Evolutionary conservation across 1,139 yeast species (phyloP).

Genomic region (Hanseniaspora uvarum): DNA sequence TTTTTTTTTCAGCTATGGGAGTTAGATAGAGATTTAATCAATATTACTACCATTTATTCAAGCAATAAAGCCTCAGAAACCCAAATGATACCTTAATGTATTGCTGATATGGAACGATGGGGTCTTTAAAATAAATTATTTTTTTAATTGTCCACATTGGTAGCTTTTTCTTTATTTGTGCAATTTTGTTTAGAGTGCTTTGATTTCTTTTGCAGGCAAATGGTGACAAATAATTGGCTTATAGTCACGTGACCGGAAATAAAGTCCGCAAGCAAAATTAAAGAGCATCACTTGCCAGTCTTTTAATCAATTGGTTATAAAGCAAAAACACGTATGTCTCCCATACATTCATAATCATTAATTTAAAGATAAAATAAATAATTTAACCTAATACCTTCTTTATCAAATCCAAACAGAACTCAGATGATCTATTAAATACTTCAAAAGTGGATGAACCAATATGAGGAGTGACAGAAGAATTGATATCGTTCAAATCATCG

Average conservation of each 20-base stretch:
- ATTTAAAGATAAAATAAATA: not conserved
- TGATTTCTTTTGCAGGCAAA: not conserved
- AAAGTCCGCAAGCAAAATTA: no score
- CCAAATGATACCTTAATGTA: no score
- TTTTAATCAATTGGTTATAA: conserved; percentile 7
- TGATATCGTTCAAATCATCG: conserved; percentile 37
- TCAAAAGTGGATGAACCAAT: conserved; percentile 61
- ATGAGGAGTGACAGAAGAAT: conserved; percentile 66
- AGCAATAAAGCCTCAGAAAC: no score
- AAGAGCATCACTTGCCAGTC: no score
- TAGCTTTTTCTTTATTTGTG: not conserved
- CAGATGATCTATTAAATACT: conserved; percentile 32
- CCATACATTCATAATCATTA: not conserved
- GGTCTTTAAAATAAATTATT: no score
- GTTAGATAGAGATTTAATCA: not conserved
- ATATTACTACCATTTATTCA: no score
- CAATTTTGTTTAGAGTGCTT: not conserved
- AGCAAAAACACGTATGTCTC: no score
- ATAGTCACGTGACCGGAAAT: conserved; percentile 11
- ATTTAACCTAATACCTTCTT: not conserved
- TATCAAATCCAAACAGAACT: conserved; percentile 13
- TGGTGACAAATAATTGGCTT: conserved; percentile 1
- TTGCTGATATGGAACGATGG: no score
- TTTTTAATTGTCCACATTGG: no score
- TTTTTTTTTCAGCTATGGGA: not conserved